phyloP scores from a whole-genome alignment of 1,284 basidiomycete species.

The Peniophora sp. region DNA sequence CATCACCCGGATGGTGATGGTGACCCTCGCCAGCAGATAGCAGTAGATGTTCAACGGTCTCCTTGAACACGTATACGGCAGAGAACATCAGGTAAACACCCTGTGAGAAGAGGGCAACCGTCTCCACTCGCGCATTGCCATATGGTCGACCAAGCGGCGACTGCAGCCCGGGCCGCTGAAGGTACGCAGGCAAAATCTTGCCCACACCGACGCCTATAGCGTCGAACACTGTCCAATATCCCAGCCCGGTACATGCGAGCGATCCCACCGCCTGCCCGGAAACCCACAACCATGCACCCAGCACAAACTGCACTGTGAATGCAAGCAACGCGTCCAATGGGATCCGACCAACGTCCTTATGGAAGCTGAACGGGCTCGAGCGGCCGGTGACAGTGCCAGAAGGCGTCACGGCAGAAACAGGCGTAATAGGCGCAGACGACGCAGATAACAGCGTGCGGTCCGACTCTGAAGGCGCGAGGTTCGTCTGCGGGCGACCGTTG shows the following conservation, averaged over 20 bases:
- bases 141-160: background rate
- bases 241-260: conserved; percentile 81
- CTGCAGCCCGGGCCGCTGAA: conserved; percentile 18
- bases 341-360: conserved; percentile 7
- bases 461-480: conserved; percentile 37
- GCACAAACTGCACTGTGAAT: conserved; percentile 38
- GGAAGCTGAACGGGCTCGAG: background rate
- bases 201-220: conserved; percentile 67
- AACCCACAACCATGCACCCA: conserved; percentile 80
- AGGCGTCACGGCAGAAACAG: conserved; percentile 20
- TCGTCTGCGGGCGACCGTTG: conserved; percentile 31
- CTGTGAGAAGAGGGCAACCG: conserved; percentile 81
- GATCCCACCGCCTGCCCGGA: conserved; percentile 88
- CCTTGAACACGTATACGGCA: conserved; percentile 89
- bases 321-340: conserved; percentile 20
- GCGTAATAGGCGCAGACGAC: background rate
- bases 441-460: background rate
- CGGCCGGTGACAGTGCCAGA: conserved; percentile 5
- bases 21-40: conserved; percentile 59
- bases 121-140: conserved; percentile 69
- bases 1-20: conserved; percentile 51
- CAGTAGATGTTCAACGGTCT: conserved; percentile 80
- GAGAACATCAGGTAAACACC: conserved; percentile 87
- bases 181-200: conserved; percentile 39
- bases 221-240: conserved; percentile 96